Percentiles rank a stretch among this genome's conserved stretches.
These are phyloP conservation scores for Hemileccinum rubropunctum DNA, from an alignment of 768 basidiomycete genomes.

Conservation along the genomic window DNA sequence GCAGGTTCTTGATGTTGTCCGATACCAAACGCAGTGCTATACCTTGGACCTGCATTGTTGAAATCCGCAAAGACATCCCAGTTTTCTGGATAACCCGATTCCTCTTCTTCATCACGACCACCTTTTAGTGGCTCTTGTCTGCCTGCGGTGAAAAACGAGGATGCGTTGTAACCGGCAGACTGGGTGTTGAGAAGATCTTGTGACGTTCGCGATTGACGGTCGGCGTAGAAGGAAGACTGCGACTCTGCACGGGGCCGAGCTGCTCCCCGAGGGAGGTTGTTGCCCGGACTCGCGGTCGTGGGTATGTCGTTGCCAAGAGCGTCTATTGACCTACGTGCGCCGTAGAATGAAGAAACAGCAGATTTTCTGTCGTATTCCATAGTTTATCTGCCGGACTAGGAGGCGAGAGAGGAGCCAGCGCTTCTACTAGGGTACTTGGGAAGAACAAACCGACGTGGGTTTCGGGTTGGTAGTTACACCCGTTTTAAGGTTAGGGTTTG, in stretches of 20 bases:
- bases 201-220: conserved; percentile 38
- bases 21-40: conserved; percentile 59
- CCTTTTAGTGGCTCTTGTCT: conserved; percentile 77
- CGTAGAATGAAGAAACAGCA: conserved; percentile 78
- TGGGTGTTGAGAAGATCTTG: conserved; percentile 46
- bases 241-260: conserved; percentile 59
- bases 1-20: conserved; percentile 40
- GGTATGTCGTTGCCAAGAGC: conserved; percentile 49
- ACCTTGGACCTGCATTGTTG: conserved; percentile 80
- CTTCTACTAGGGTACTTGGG: conserved; percentile 5
- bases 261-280: conserved; percentile 26
- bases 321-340: conserved; percentile 59
- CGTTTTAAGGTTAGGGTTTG: conserved; percentile 27
- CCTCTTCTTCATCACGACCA: conserved; percentile 70
- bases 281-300: conserved; percentile 16
- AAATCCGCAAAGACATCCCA: conserved; percentile 91
- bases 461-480: neutral
- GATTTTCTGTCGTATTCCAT: conserved; percentile 84
- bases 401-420: neutral
- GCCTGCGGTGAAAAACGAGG: conserved; percentile 65
- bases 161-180: conserved; percentile 74
- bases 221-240: conserved; percentile 65
- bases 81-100: conserved; percentile 37
- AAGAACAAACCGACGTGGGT: conserved; percentile 1
- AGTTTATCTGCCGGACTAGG: conserved; percentile 1